These are phyloP conservation scores for Lactarius evosmus DNA, from an alignment of 768 basidiomycete species.

Conservation along the genomic window DNA sequence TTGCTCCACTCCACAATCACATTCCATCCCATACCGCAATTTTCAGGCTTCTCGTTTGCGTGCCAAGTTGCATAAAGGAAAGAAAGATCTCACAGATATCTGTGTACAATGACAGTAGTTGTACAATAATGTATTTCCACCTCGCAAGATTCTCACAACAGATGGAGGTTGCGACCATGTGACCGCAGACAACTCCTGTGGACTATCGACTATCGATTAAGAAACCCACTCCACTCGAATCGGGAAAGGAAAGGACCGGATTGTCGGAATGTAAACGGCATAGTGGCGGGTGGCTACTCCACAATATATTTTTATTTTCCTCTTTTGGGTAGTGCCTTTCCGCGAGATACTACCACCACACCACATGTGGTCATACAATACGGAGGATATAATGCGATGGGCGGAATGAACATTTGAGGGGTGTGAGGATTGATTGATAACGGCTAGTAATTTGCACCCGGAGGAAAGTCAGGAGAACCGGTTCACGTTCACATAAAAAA, in stretches of 20 bases:
- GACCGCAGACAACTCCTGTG: slow-evolving; percentile 2
- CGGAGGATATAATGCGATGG: background rate
- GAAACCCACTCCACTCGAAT: background rate
- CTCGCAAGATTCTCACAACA: background rate
- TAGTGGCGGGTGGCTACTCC: background rate
- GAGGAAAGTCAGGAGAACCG: no score
- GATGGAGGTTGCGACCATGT: slow-evolving; percentile 5
- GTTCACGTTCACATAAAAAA: background rate
- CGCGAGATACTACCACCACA: no score
- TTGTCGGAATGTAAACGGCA: background rate
- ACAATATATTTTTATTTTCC: background rate
- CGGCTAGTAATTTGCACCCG: background rate
- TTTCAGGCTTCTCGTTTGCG: background rate
- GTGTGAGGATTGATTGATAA: slow-evolving; percentile 4
- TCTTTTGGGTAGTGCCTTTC: background rate
- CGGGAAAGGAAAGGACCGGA: slow-evolving; percentile 17
- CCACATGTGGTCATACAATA: background rate
- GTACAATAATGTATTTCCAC: background rate
- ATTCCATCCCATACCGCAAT: background rate
- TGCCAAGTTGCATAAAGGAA: slow-evolving; percentile 1
- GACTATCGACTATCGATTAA: slow-evolving; percentile 16
- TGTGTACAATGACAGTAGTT: slow-evolving; percentile 10
- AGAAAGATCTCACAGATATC: slow-evolving; percentile 8
- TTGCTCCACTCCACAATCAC: slow-evolving; percentile 7
- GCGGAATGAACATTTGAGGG: background rate